Conservation (phyloP, 2,329 filamentous ascomycete species). For the Kalmusia sp. region DNA sequence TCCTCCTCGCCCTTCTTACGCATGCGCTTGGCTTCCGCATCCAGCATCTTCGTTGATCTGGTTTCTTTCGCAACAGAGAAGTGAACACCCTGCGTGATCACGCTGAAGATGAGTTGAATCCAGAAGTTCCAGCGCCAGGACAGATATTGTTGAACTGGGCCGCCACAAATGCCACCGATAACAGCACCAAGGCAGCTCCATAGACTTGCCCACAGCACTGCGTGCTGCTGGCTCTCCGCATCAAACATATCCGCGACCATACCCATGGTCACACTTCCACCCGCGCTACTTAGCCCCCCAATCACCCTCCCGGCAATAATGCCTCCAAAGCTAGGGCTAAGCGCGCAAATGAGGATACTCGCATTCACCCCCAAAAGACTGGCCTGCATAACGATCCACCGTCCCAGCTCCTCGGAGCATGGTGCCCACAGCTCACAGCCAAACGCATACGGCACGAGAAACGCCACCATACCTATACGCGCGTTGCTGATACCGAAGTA, state of each 20-base stretch:
- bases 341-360: constrained; percentile 67
- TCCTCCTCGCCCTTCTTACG: constrained; percentile 60
- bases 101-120: constrained; percentile 83
- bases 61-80: constrained; percentile 77
- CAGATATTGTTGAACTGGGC: constrained; percentile 71
- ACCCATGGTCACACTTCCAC: constrained; percentile 69
- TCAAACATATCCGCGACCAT: constrained; percentile 65
- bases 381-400: constrained; percentile 75
- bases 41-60: constrained; percentile 76
- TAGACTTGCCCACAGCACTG: constrained; percentile 64
- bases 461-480: constrained; percentile 72
- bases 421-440: constrained; percentile 86
- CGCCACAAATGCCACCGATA: constrained; percentile 79
- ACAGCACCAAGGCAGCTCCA: constrained; percentile 68
- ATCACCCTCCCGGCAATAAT: constrained; percentile 65
- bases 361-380: constrained; percentile 78
- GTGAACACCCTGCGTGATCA: constrained; percentile 70
- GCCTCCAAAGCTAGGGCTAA: constrained; percentile 72
- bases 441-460: constrained; percentile 80
- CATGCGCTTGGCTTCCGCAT: constrained; percentile 76
- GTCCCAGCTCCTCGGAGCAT: constrained; percentile 80
- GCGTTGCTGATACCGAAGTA: constrained; percentile 68
- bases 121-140: constrained; percentile 81
- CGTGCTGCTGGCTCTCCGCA: constrained; percentile 32
- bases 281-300: constrained; percentile 58